Percentiles rank a stretch among this genome's conserved stretches.
Conservation (phyloP, 495 filamentous ascomycete species). For the Ascodesmis nigricans region DNA sequence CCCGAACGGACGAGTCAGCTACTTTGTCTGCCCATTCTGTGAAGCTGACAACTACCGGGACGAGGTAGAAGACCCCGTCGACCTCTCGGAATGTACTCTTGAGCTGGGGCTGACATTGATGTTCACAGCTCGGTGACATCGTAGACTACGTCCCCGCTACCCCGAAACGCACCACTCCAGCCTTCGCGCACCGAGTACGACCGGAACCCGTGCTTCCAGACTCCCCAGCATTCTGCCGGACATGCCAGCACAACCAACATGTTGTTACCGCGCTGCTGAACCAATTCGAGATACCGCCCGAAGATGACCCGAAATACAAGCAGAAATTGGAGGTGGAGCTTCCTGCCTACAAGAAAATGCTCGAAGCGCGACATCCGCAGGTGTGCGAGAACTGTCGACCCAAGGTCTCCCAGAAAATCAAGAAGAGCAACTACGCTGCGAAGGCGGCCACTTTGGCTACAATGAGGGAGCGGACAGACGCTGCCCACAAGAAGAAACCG, state of each 20-base stretch:
- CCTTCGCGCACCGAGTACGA: constrained; percentile 13
- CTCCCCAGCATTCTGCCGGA: constrained; percentile 13
- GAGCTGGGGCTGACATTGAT: neutral
- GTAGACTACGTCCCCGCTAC: constrained; percentile 11
- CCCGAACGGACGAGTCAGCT: constrained; percentile 7
- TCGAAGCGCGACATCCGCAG: constrained; percentile 11
- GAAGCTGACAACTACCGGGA: constrained; percentile 15
- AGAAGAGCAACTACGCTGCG: constrained; percentile 11
- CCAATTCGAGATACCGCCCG: constrained; percentile 12
- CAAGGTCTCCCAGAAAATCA: constrained; percentile 11
- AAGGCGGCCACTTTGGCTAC: constrained; percentile 14
- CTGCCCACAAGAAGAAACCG: too few species aligned
- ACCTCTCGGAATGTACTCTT: neutral
- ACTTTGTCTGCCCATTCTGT: constrained; percentile 11
- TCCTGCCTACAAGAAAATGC: constrained; percentile 5
- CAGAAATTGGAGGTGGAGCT: constrained; percentile 9
- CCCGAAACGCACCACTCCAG: constrained; percentile 6
- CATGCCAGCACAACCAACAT: constrained; percentile 15
- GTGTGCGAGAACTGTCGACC: constrained; percentile 12
- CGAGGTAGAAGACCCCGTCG: constrained; percentile 4
- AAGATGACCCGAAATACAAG: constrained; percentile 14
- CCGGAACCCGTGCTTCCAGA: constrained; percentile 7
- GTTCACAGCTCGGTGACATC: constrained; percentile 10
- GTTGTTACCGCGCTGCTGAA: constrained; percentile 11
- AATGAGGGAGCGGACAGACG: constrained; percentile 13